phyloP scores from a whole-genome alignment of 1,284 basidiomycete genomes.

The Afroboletus lepidellus region DNA sequence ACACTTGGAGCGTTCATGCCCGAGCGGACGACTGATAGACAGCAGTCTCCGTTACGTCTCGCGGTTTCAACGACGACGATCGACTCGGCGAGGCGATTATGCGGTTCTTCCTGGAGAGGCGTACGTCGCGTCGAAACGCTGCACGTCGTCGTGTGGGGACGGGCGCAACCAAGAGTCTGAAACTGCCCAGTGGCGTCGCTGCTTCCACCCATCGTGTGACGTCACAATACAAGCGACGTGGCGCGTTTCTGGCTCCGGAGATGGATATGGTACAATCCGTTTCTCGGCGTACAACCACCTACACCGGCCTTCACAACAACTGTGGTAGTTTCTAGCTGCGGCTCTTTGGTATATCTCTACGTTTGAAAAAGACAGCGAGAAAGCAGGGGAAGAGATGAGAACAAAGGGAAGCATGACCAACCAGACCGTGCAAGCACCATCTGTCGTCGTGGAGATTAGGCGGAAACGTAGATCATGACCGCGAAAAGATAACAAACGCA shows the following conservation, averaged over 20 bases:
- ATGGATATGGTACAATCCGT: background rate
- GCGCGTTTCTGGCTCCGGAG: background rate
- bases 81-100: too few relatives aligned
- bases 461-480: conserved; percentile 7
- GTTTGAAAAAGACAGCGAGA: conserved; percentile 5
- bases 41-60: too few relatives aligned
- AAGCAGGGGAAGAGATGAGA: background rate
- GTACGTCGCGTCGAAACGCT: too few relatives aligned
- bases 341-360: conserved; percentile 33
- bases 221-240: too few relatives aligned
- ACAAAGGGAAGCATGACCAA: background rate
- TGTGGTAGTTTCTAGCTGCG: conserved; percentile 22
- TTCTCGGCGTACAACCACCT: background rate
- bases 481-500: conserved; percentile 9
- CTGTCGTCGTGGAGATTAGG: conserved; percentile 5
- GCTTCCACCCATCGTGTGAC: background rate
- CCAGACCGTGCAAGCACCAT: conserved; percentile 8
- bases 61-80: too few relatives aligned
- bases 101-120: too few relatives aligned
- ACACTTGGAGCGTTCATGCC: too few relatives aligned
- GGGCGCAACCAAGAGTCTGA: background rate
- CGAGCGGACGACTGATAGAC: too few relatives aligned
- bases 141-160: too few relatives aligned
- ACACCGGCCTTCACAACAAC: background rate
- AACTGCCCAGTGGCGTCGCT: background rate